Conservation (phyloP, 129 eudicot genomes). For the Smallanthus sonchifolius region DNA sequence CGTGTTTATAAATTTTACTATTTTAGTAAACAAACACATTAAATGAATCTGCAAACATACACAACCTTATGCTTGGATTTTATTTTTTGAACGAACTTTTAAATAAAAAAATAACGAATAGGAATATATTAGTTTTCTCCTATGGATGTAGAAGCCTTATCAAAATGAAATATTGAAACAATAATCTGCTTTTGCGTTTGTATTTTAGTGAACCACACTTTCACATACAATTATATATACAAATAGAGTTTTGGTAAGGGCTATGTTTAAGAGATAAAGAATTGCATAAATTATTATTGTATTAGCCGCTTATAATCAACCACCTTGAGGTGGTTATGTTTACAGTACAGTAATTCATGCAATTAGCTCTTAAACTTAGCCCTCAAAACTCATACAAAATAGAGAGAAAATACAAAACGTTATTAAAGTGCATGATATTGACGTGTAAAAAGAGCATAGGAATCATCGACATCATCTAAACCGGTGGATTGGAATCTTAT, state of each 20-base stretch:
- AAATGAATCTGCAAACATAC: not conserved
- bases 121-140: not conserved
- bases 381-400: not conserved
- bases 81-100: not conserved
- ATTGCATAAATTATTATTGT: not conserved
- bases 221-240: not conserved
- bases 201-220: conserved; percentile 1
- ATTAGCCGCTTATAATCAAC: not conserved
- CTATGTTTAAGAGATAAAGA: not conserved
- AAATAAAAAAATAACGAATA: not conserved
- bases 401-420: not conserved
- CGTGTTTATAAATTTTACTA: not conserved
- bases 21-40: not conserved
- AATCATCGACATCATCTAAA: conserved; percentile 20
- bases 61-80: not conserved
- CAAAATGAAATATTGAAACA: not conserved
- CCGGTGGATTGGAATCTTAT: not conserved
- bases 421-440: not conserved
- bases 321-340: not conserved
- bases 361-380: not conserved
- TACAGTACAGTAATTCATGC: not conserved
- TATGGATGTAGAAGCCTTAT: not conserved
- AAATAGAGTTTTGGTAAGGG: not conserved
- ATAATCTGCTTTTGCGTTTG: conserved; percentile 3
- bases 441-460: conserved; percentile 8